These are phyloP conservation scores for Pythium sukuiense DNA, from an alignment of 352 stramenopile species.

Conservation along the genomic window DNA sequence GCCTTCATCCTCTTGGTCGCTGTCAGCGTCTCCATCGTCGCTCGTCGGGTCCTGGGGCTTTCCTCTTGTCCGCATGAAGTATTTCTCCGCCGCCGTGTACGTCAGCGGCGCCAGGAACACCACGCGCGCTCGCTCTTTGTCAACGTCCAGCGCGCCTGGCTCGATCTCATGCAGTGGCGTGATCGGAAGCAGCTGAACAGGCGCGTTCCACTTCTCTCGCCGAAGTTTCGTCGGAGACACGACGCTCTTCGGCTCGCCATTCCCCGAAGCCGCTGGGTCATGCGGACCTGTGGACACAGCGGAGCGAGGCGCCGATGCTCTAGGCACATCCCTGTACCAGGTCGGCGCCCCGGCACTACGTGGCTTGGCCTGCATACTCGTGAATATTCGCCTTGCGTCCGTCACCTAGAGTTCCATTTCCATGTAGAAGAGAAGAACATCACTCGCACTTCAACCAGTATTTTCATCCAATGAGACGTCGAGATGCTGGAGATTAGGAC, in stretches of 20 bases:
- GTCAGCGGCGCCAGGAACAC: slow-evolving; percentile 31
- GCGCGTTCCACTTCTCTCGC: not conserved
- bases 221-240: slow-evolving; percentile 1
- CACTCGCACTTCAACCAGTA: slow-evolving; percentile 17
- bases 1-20: slow-evolving; percentile 1
- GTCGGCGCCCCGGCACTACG: not conserved
- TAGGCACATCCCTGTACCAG: not conserved
- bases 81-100: slow-evolving; percentile 27
- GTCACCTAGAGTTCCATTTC: no score
- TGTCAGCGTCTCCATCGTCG: not conserved
- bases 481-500: not conserved
- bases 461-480: slow-evolving; percentile 7
- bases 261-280: not conserved
- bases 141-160: slow-evolving; percentile 15
- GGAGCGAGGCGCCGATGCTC: not conserved
- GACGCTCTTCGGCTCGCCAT: not conserved
- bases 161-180: slow-evolving; percentile 24
- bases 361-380: not conserved
- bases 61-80: slow-evolving; percentile 21
- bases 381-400: not conserved
- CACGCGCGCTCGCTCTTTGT: slow-evolving; percentile 17
- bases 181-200: slow-evolving; percentile 23
- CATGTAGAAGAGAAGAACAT: not conserved
- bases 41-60: not conserved
- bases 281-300: not conserved